phyloP scores from a whole-genome alignment of 306 rosid species.

The Heteromeles arbutifolia region DNA sequence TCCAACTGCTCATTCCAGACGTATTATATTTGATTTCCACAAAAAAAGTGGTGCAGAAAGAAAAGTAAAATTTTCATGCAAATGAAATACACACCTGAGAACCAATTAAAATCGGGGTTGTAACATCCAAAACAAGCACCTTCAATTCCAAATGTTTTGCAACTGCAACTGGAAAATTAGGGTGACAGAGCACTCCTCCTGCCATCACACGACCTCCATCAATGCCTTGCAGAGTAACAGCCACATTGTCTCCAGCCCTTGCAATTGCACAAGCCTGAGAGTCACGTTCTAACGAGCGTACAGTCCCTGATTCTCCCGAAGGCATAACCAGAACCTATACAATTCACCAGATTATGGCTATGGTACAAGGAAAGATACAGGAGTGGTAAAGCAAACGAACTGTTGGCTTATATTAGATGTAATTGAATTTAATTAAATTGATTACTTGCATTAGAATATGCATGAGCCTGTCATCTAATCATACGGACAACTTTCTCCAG shows the following conservation, averaged over 20 bases:
- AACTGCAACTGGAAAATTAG: conserved; percentile 67
- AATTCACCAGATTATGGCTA: conserved; percentile 5
- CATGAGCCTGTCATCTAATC: background rate
- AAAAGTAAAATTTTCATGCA: background rate
- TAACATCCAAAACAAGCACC: conserved; percentile 74
- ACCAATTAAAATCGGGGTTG: conserved; percentile 73
- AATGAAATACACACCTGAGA: conserved; percentile 56
- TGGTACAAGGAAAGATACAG: background rate
- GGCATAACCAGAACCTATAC: conserved; percentile 87
- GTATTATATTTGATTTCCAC: background rate
- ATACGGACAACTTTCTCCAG: background rate
- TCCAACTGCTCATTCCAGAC: conserved; percentile 57
- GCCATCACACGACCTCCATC: conserved; percentile 61
- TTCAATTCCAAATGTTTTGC: conserved; percentile 81
- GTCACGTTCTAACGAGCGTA: conserved; percentile 75
- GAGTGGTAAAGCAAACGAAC: background rate
- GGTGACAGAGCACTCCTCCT: conserved; percentile 94
- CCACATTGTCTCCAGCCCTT: conserved; percentile 89
- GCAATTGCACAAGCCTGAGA: conserved; percentile 66
- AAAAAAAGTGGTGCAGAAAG: background rate
- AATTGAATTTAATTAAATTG: background rate
- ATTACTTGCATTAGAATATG: background rate
- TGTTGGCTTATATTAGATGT: background rate
- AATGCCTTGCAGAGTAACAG: conserved; percentile 71
- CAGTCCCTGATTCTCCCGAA: conserved; percentile 67